Percentiles rank a stretch among this genome's conserved stretches.
These are phyloP conservation scores for Sugiyamaella lignohabitans DNA, from an alignment of 805 yeast genomes.

Conservation along the genomic window DNA sequence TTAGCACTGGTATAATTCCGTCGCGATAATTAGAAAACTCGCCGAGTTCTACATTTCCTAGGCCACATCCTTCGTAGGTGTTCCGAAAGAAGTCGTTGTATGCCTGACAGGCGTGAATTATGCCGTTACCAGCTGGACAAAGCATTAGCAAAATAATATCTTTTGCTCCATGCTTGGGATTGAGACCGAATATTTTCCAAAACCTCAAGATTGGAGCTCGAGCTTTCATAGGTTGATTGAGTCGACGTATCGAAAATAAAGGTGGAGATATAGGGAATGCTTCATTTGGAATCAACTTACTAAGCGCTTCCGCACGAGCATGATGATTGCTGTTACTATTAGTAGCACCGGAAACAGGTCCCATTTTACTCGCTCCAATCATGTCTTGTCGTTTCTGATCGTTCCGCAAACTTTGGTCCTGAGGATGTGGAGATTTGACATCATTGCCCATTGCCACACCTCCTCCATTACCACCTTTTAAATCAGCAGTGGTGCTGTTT, in stretches of 20 bases:
- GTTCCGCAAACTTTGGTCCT: neutral
- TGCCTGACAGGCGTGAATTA: slow-evolving; percentile 18
- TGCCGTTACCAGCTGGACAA: slow-evolving; percentile 24
- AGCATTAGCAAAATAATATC: slow-evolving; percentile 27
- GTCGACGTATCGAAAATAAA: slow-evolving; percentile 12
- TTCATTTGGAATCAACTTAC: slow-evolving; percentile 6
- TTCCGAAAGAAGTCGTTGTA: slow-evolving; percentile 25
- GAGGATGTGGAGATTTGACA: neutral
- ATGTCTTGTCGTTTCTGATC: neutral
- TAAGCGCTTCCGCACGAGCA: neutral
- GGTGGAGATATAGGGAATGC: slow-evolving; percentile 18
- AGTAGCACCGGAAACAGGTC: neutral
- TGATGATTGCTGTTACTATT: neutral
- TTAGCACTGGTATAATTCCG: slow-evolving; percentile 10
- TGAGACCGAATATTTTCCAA: slow-evolving; percentile 35
- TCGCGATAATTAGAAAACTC: slow-evolving; percentile 13
- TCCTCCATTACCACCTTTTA: too few species aligned
- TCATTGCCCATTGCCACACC: neutral
- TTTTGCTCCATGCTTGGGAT: slow-evolving; percentile 29
- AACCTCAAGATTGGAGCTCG: slow-evolving; percentile 34
- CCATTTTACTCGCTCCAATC: neutral
- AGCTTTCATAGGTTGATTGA: slow-evolving; percentile 28
- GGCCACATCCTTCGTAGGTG: slow-evolving; percentile 31
- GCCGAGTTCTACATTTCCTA: slow-evolving; percentile 27
- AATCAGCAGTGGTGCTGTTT: too few species aligned